Evolutionary conservation across 108 stramenopile genomes (phyloP), one percentile per base, ranked within the genome.

Genomic region (Skeletonema marinoi): DNA sequence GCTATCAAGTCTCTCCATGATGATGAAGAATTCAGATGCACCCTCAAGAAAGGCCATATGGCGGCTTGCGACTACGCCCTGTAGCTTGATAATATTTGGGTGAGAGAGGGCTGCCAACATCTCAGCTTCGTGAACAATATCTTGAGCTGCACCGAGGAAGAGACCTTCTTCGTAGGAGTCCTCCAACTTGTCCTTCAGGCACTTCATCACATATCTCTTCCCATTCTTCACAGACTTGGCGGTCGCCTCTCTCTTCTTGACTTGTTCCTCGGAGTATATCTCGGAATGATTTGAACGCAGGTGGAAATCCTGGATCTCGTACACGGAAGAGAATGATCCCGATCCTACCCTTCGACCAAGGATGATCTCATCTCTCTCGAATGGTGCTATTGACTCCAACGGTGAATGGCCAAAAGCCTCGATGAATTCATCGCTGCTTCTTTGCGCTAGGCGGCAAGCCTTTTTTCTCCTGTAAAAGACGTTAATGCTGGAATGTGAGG

Each of bases 11-110:
- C 14, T 73, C 68, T 96, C 95, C 11, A 96, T 71, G 10, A 96
- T 72, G 36, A 96, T 85, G 78, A 96, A 96, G 78, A 91, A 96
- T 32, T 75, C 31, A 38, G 36, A 38, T 8, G 21, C 17, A 36
- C 63, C 63, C 19, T 35, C 63, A 9, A 64, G 63, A 39, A 64
- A 64, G 63, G 63, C 63, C 0, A 38, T 35, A 10, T 64, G 33
- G 2, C 63, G 39, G 14, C 10, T 46, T 3, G 44, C 13, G 1
- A 4, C 2, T 3, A 46, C 44, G 10, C 44, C 44, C 16, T 46
- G 44, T 14, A 46, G 44, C 44, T 46, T 46, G 2, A 46, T 16
- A 3, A 46, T 46, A 4, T 46, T 46, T 16, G 44, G 44, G 4
- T 46, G 44, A n/a, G 44, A 46, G 2, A 46, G 14, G 33, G 31